These are phyloP conservation scores for Plasmodium blacklocki DNA, from an alignment of 169 alveolate genomes.

Conservation along the genomic window DNA sequence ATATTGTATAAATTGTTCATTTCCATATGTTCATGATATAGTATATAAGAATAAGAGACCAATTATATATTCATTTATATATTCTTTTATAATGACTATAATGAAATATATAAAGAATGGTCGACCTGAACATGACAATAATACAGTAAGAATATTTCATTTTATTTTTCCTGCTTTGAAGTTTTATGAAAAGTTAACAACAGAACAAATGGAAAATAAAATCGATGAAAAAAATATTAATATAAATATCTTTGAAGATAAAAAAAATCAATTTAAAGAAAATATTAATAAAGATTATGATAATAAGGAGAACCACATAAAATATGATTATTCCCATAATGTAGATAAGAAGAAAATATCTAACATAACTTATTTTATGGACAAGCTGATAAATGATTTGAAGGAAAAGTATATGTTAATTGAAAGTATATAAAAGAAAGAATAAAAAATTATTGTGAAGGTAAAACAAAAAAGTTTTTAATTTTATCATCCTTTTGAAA, in stretches of 20 bases:
- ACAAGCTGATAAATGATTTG: slow-evolving; percentile 19
- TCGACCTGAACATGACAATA: slow-evolving; percentile 11
- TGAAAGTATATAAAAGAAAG: slow-evolving; percentile 17
- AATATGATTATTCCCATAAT: background rate
- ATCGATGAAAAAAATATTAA: background rate
- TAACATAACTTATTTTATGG: slow-evolving; percentile 25
- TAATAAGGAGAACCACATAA: background rate
- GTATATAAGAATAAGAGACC: slow-evolving; percentile 63
- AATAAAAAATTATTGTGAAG: too few species aligned
- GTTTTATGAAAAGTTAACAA: slow-evolving; percentile 17
- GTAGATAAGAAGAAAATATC: background rate
- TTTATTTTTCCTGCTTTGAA: slow-evolving; percentile 58
- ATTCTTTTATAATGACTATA: slow-evolving; percentile 32
- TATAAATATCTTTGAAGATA: background rate
- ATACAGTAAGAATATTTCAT: slow-evolving; percentile 31
- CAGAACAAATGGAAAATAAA: background rate
- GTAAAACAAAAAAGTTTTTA: too few species aligned
- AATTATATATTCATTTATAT: slow-evolving; percentile 51
- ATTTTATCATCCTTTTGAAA: too few species aligned
- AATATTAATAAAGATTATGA: background rate
- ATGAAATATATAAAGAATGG: slow-evolving; percentile 27
- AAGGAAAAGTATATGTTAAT: slow-evolving; percentile 18
- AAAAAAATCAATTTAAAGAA: background rate
- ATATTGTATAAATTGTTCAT: slow-evolving; percentile 28
- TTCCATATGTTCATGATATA: slow-evolving; percentile 60